Conservation (phyloP, 345 rosid genomes). For the Eucalyptus dawsonii region DNA sequence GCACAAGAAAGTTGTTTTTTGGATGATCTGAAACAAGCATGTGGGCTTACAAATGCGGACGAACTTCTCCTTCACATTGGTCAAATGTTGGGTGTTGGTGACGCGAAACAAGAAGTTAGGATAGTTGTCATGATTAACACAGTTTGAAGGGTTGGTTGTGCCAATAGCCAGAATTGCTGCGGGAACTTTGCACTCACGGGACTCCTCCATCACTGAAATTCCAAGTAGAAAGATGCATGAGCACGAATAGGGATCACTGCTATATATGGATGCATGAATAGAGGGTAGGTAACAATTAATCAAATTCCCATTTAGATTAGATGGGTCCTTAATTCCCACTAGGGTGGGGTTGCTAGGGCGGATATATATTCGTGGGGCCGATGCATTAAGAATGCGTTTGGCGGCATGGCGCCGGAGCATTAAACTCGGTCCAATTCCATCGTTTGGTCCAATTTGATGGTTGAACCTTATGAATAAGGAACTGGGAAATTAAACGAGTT, state of each 20-base stretch:
- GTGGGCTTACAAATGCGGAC: neutral
- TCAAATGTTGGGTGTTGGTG: neutral
- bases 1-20: neutral
- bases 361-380: neutral
- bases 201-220: neutral
- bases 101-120: neutral
- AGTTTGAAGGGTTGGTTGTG: neutral
- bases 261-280: neutral
- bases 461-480: no score
- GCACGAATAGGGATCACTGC: neutral
- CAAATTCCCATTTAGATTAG: neutral
- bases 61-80: neutral
- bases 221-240: neutral
- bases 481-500: neutral
- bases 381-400: neutral
- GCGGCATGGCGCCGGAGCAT: neutral
- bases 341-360: neutral
- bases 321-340: neutral
- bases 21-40: neutral
- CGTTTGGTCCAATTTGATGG: neutral
- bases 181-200: neutral
- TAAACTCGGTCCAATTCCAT: neutral
- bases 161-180: neutral
- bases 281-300: neutral
- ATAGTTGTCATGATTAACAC: neutral